Conservation (phyloP, 805 yeast species). For the Yamadazyma ubonensis region DNA sequence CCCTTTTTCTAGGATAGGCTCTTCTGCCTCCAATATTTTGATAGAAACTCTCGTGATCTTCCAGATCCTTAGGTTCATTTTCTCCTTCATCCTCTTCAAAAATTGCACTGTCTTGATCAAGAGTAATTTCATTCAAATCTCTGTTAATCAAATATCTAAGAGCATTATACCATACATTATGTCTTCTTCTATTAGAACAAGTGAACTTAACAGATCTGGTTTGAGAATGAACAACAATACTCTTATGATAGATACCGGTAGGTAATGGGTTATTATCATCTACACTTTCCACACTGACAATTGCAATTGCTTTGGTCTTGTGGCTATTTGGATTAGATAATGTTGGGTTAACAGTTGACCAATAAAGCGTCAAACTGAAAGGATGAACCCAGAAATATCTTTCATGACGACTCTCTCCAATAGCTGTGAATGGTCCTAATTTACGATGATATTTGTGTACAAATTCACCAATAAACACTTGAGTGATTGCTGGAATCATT, state of each 20-base stretch:
- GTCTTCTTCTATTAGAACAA: slow-evolving; percentile 83
- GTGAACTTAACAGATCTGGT: slow-evolving; percentile 72
- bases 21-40: slow-evolving; percentile 21
- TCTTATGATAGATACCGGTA: slow-evolving; percentile 82
- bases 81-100: slow-evolving; percentile 17
- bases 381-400: slow-evolving; percentile 97
- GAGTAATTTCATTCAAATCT: slow-evolving; percentile 55
- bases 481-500: slow-evolving; percentile 84
- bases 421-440: slow-evolving; percentile 68
- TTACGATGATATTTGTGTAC: slow-evolving; percentile 81
- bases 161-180: slow-evolving; percentile 88
- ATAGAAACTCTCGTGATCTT: slow-evolving; percentile 17
- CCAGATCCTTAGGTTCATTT: slow-evolving; percentile 16
- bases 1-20: slow-evolving; percentile 22
- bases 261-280: slow-evolving; percentile 86
- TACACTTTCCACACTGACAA: slow-evolving; percentile 73
- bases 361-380: slow-evolving; percentile 82
- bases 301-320: slow-evolving; percentile 77
- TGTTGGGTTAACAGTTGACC: slow-evolving; percentile 84
- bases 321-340: slow-evolving; percentile 62
- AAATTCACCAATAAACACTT: slow-evolving; percentile 90
- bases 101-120: slow-evolving; percentile 30
- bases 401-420: slow-evolving; percentile 81
- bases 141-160: slow-evolving; percentile 71
- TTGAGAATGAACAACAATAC: slow-evolving; percentile 71